These are phyloP conservation scores for Daldinia sp. DNA, from an alignment of 2,329 filamentous ascomycete species.

Conservation along the genomic window DNA sequence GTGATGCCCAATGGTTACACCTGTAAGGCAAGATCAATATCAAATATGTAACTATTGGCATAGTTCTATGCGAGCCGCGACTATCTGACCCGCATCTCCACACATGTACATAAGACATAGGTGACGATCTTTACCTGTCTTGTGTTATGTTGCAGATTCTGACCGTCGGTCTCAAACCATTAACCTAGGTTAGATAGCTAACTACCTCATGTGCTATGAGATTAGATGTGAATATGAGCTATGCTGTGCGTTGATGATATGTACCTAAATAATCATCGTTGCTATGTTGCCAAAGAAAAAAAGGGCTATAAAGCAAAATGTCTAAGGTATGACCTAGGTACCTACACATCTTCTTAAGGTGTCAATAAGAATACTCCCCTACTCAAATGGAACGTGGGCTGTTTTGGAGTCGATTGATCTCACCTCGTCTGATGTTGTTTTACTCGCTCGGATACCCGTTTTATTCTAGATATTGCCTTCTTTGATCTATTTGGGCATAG, in stretches of 20 bases:
- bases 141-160: conserved; percentile 17
- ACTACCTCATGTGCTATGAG: neutral
- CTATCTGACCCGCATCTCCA: conserved; percentile 19
- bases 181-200: too few species aligned
- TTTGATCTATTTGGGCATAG: neutral
- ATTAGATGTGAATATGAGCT: neutral
- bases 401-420: conserved; percentile 34
- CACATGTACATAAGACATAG: conserved; percentile 12
- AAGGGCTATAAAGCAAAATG: neutral
- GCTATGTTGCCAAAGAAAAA: neutral
- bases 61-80: conserved; percentile 24
- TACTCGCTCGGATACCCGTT: neutral
- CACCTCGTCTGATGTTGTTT: conserved; percentile 19
- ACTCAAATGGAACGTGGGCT: conserved; percentile 29
- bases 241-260: conserved; percentile 11
- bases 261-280: conserved; percentile 6
- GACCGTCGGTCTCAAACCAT: conserved; percentile 3
- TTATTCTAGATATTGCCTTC: neutral
- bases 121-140: conserved; percentile 30
- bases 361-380: neutral
- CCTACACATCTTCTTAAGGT: neutral
- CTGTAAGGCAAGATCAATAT: conserved; percentile 17
- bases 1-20: conserved; percentile 28
- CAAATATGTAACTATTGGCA: conserved; percentile 14
- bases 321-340: neutral